Evolutionary conservation across 371 early-diverging fungal genomes (phyloP), one percentile per base, ranked within the genome.

Genomic region (Blakeslea trispora): DNA sequence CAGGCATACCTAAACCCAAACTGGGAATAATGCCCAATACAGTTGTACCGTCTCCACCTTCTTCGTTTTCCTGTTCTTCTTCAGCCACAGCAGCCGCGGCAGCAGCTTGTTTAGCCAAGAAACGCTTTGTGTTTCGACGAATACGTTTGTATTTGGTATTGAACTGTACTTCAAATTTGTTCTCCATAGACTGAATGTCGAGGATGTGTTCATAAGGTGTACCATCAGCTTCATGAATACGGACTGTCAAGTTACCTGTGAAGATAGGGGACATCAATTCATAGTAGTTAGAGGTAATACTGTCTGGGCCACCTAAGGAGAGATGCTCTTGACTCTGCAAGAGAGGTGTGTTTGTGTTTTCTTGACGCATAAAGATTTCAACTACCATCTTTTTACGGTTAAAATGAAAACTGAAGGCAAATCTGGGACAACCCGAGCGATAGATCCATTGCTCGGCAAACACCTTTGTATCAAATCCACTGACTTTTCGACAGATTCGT

Each of bases 91-190:
- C 90, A 4, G 89, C 89, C 0, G 89, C 91, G 0, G 90, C 90
- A 7, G 88, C 88, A 15, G 88, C 83, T 69, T 90, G 90, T 41
- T 89, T 86, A 37, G 85, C 82, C 50, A 87, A 83, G 72, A 91
- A 91, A 48, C 91, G 77, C 56, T 90, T 91, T 4, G 91, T 92
- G 61, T 85, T 89, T 46, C 93, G 83, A 23, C 93, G 82, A 61
- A 93, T 93, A 61, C 96, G 90, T 75, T 96, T 96, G 69, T 96
- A 96, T 67, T 96, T 96, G 8, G 97, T 95, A 66, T 98, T 93
- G 74, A 94, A 98, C 55, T 87, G 91, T 10, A 98, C 89, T 61
- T 96, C 94, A 55, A 90, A 93, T 45, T 86, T 82, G 60, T 93
- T 84, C 18, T 74, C 59, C 14, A 61, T 55, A 22, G 90, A 90